Base-by-base conservation (phyloP, 257 asterid species). In the Rehmannia glutinosa region DNA sequence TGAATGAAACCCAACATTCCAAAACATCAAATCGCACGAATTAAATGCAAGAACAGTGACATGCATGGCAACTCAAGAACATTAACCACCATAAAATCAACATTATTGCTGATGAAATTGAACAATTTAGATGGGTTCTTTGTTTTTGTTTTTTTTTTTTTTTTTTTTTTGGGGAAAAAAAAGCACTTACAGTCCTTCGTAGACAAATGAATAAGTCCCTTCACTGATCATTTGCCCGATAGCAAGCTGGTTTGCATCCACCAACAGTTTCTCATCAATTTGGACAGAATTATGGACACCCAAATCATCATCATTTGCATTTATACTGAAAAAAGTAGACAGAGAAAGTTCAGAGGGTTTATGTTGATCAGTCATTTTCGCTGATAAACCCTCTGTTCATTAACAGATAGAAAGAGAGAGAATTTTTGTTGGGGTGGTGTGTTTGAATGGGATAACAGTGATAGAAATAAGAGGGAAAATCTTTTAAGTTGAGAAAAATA, bases 131-230 rank as follows among this genome's bases (percentile, higher is more conserved):
- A 21, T 4, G 53, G 27, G 30, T 12, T n/a, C n/a, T n/a, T n/a
- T n/a, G n/a, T n/a, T n/a, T n/a, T n/a, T n/a, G n/a, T n/a, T n/a
- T 6, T 6, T 13, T 13, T 9, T 1, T 8, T 7, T 7, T 8
- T 41, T 41, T 41, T 13, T 16, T 17, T 51, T 52, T 4, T 11
- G 4, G 21, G 3, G 2, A 25, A 52, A 52, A 10, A 24, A 11
- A 11, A 1, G 5, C 24, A 77, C 90, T 82, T 67, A 86, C 94
- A 59, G 36, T 62, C 91, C 95, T 72, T 82, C 75, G 45, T 84
- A 80, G 23, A 87, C 91, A 25, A 69, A 51, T 10, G 95, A 80
- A 36, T 78, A 73, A 23, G 56, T 62, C 1, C 91, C 85, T 41
- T 77, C 91, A 56, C 84, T 78, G 76, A 87, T 69, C 78, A 77